These are phyloP conservation scores for Solanum hybrid DNA, from an alignment of 305 asterid genomes.

Conservation along the genomic window DNA sequence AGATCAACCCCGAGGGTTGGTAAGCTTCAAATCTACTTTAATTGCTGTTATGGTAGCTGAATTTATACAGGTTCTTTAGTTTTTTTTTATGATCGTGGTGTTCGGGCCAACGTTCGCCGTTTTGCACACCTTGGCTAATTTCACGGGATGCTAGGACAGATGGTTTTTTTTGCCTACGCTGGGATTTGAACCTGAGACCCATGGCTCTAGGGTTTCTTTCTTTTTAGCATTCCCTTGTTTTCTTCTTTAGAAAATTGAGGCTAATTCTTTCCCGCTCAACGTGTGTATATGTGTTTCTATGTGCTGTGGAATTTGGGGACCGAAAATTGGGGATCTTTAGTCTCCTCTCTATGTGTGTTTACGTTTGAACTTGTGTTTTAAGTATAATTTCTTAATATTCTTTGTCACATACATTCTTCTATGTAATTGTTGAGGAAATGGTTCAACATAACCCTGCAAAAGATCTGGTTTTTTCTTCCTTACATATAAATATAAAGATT, in stretches of 20 bases:
- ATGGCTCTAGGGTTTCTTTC: not conserved
- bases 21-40: not conserved
- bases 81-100: not conserved
- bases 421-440: not conserved
- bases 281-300: not conserved
- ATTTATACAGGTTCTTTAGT: not conserved
- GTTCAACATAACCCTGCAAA: not conserved
- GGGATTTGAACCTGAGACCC: not conserved
- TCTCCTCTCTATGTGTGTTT: not conserved
- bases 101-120: not conserved
- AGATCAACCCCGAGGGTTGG: not conserved
- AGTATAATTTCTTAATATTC: not conserved
- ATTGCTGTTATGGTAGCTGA: not conserved
- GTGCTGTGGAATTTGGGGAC: not conserved
- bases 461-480: not conserved
- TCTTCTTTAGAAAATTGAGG: not conserved
- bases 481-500: not conserved
- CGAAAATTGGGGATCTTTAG: not conserved
- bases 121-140: not conserved
- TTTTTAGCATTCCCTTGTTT: not conserved
- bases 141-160: not conserved
- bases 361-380: not conserved
- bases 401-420: not conserved
- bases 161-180: not conserved
- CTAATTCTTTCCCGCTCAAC: not conserved